A percentile compares a stretch with the other conserved stretches of the same genome.
phyloP scores from a whole-genome alignment of 345 rosid species.

The Heritiera fomes region DNA sequence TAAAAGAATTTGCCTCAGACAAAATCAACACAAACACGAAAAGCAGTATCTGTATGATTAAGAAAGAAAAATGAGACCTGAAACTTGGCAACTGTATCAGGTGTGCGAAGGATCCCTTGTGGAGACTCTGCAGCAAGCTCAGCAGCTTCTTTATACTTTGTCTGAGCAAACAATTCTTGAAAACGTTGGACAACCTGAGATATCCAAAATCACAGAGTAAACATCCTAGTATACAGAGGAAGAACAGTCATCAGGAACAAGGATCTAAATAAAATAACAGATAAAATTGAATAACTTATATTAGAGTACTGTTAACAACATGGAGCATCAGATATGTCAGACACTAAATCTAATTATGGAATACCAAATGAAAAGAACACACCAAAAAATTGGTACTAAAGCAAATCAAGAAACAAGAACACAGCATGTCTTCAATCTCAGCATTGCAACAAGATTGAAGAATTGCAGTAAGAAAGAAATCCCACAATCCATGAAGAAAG shows the following conservation, averaged over 20 bases:
- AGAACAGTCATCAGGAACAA: neutral
- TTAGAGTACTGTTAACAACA: neutral
- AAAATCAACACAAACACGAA: slow-evolving; percentile 16
- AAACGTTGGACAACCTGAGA: slow-evolving; percentile 96
- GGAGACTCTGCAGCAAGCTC: slow-evolving; percentile 99
- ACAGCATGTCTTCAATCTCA: neutral
- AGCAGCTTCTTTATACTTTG: slow-evolving; percentile 99
- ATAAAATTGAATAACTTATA: slow-evolving; percentile 3
- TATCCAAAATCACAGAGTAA: slow-evolving; percentile 25
- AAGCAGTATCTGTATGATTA: neutral
- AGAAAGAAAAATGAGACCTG: slow-evolving; percentile 57
- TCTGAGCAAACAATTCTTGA: slow-evolving; percentile 95
- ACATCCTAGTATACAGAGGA: slow-evolving; percentile 11
- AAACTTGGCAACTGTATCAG: slow-evolving; percentile 95
- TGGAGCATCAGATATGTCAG: neutral
- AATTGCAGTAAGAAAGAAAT: neutral
- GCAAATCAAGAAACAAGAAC: slow-evolving; percentile 3
- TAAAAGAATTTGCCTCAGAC: slow-evolving; percentile 1
- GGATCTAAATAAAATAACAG: slow-evolving; percentile 14
- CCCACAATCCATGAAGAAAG: neutral
- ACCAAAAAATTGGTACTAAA: neutral
- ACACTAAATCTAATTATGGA: neutral
- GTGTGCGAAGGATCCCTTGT: slow-evolving; percentile 93
- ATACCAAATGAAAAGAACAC: neutral
- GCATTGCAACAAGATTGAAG: neutral